These are phyloP conservation scores for Eucalyptus cloeziana DNA, from an alignment of 345 rosid species.

Conservation along the genomic window DNA sequence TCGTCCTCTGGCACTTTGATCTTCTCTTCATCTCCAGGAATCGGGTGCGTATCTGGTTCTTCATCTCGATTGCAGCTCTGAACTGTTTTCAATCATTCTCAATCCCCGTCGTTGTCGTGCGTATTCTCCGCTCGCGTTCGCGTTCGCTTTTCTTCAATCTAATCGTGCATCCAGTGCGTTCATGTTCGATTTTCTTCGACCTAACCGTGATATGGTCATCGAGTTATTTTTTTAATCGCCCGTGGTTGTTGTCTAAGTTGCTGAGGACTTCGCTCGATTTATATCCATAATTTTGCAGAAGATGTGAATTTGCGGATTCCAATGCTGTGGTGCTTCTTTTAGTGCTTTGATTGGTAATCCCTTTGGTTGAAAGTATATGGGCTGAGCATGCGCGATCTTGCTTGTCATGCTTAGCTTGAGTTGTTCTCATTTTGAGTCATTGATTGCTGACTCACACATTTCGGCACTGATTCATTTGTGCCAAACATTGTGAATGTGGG, in stretches of 20 bases:
- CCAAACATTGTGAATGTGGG: neutral
- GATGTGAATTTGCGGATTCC: neutral
- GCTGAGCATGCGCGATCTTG: neutral
- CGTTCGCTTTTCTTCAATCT: neutral
- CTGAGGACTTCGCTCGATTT: neutral
- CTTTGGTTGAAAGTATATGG: neutral
- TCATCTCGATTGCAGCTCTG: neutral
- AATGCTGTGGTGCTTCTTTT: neutral
- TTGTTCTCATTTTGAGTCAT: neutral
- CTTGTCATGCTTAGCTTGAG: neutral
- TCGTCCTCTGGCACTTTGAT: too few relatives aligned
- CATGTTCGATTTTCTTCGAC: neutral
- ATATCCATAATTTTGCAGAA: neutral
- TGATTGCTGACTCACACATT: neutral
- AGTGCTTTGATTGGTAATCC: neutral
- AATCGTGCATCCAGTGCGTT: neutral
- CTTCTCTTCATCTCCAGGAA: neutral
- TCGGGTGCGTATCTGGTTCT: neutral
- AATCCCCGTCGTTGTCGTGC: neutral
- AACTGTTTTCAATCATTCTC: neutral
- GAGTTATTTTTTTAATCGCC: neutral
- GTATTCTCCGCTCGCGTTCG: neutral
- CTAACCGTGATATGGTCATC: neutral
- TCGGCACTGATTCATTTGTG: neutral
- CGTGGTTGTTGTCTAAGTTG: neutral